These are phyloP conservation scores for Taphrina betulina DNA, from an alignment of 1,139 yeast genomes.

Conservation along the genomic window DNA sequence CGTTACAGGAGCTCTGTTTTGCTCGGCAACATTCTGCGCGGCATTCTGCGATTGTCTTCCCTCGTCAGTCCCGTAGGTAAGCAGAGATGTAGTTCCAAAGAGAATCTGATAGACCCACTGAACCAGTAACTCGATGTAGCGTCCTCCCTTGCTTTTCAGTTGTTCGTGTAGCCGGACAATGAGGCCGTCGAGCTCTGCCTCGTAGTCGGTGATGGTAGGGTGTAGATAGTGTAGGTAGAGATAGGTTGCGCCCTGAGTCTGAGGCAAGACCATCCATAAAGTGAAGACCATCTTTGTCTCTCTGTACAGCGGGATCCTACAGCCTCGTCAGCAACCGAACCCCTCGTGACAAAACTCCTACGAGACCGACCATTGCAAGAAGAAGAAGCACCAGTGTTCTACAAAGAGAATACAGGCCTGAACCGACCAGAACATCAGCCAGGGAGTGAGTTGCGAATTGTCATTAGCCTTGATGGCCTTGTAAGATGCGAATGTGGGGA, in stretches of 20 bases:
- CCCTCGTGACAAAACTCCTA: background rate
- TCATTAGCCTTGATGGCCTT: slow-evolving; percentile 54
- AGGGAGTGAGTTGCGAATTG: slow-evolving; percentile 53
- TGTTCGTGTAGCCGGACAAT: slow-evolving; percentile 28
- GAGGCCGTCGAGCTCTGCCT: slow-evolving; percentile 35
- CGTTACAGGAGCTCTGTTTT: background rate
- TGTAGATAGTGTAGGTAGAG: slow-evolving; percentile 36
- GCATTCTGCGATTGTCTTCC: slow-evolving; percentile 4
- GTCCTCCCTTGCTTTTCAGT: slow-evolving; percentile 23
- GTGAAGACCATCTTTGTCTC: slow-evolving; percentile 47
- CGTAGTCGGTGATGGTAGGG: slow-evolving; percentile 36
- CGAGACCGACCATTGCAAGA: slow-evolving; percentile 40
- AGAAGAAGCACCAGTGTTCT: slow-evolving; percentile 50
- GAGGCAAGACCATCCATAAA: slow-evolving; percentile 57
- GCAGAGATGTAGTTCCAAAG: slow-evolving; percentile 6
- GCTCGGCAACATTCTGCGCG: background rate
- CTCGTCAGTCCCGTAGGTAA: background rate
- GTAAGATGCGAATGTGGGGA: slow-evolving; percentile 61
- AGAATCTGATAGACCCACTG: background rate
- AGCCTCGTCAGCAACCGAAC: background rate
- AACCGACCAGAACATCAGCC: slow-evolving; percentile 66
- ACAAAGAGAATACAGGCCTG: slow-evolving; percentile 49
- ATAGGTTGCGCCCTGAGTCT: slow-evolving; percentile 39
- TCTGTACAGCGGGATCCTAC: slow-evolving; percentile 53
- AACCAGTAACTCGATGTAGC: slow-evolving; percentile 7